Evolutionary conservation across 225 moss, liverwort and hornwort genomes (phyloP).

Genomic region (Physcomitrium patens): DNA sequence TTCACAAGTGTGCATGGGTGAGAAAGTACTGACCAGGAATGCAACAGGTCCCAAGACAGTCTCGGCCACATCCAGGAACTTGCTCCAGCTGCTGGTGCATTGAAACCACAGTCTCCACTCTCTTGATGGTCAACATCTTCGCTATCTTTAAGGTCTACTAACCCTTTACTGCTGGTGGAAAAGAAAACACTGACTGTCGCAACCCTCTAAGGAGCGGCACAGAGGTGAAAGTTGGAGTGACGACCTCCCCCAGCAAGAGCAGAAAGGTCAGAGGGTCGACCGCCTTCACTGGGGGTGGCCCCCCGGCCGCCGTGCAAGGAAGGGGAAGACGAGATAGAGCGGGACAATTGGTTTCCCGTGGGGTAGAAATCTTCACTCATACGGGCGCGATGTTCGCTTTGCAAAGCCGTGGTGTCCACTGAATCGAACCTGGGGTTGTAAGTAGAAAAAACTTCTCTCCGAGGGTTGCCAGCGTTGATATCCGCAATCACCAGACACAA

Average conservation of each 20-base stretch:
- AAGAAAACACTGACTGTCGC: constrained; percentile 38
- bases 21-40: constrained; percentile 57
- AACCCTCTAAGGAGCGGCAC: constrained; percentile 51
- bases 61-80: constrained; percentile 54
- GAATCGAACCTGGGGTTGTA: constrained; percentile 13
- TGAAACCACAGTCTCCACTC: constrained; percentile 69
- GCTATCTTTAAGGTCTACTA: constrained; percentile 29
- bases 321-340: constrained; percentile 76
- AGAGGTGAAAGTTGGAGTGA: constrained; percentile 21
- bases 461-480: constrained; percentile 46
- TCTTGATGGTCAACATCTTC: constrained; percentile 72
- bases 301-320: constrained; percentile 98
- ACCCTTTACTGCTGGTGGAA: constrained; percentile 26
- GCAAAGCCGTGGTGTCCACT: constrained; percentile 84
- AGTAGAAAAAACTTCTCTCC: constrained; percentile 6
- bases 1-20: neutral
- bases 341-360: constrained; percentile 43
- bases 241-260: constrained; percentile 87
- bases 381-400: constrained; percentile 52
- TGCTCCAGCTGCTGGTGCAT: constrained; percentile 69
- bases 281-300: constrained; percentile 96
- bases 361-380: constrained; percentile 57
- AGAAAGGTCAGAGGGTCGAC: constrained; percentile 97
- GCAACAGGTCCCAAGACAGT: constrained; percentile 69
- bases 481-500: constrained; percentile 15